Base-by-base conservation (phyloP, 2,329 filamentous ascomycete genomes). In the Fusarium verrucosum region DNA sequence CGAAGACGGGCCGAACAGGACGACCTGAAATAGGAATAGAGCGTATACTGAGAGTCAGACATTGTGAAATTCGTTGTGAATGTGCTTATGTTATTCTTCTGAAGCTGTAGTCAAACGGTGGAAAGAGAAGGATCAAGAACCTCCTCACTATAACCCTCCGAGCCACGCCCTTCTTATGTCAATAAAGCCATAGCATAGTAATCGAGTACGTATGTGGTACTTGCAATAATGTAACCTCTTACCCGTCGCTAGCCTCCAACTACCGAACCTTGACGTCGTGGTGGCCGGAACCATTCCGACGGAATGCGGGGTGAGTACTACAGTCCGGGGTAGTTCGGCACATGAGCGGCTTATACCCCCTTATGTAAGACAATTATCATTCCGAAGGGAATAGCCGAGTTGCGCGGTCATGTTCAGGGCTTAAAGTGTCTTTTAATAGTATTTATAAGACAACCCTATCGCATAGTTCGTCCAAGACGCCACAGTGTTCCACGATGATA, bases 1-100 rank as follows among this genome's bases (percentile, higher is more conserved):
- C 85, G 85, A 7, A 89, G 76, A 13, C 87, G 83, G 1, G 83
- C 85, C 1, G 85, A 84, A 76, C 86, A 89, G 16, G 85, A 88
- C 43, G 87, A 89, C 62, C 85, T 81, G 75, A 84, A 88, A 76
- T 87, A 89, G 59, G 81, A 83, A 77, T 89, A 82, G 10, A 89
- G 81, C 2, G 74, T 78, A 68, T 76, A 80, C 3, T 56, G 37
- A 33, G 51, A 10, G 3, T 66, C 57, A 1, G 67, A 20, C 73
- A 75, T 74, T 7, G 26, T 63, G 53, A 30, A 2, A 7, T 14
- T 7, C 1, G 28, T 5, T 28, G 25, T 28, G 30, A 10, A 2
- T 11, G 7, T 11, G 3, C 6, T 7, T 10, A n/a, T 1, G 22
- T 1, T 8, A 0, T 1, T 14, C 10, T 3, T 20, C 13, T 7